A percentile compares a stretch with the other conserved stretches of the same genome.
Evolutionary conservation across 305 asterid genomes (phyloP).

Genomic region (Coffea humblotiana): DNA sequence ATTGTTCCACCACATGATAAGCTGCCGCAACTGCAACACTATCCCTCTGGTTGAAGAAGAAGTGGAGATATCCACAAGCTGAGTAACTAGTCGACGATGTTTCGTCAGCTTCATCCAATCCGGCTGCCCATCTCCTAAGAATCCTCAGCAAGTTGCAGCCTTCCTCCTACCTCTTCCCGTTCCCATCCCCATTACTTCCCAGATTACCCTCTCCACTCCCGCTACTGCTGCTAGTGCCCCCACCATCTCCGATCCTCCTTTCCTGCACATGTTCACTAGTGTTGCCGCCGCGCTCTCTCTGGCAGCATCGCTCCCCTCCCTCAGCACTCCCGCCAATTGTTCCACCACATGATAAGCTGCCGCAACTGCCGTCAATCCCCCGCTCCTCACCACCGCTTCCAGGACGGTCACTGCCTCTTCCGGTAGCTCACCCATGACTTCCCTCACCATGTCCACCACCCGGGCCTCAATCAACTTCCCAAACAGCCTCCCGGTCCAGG

Average conservation of each 20-base stretch:
- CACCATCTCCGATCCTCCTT: slow-evolving; percentile 85
- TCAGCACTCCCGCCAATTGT: slow-evolving; percentile 42
- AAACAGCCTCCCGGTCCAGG: slow-evolving; percentile 76
- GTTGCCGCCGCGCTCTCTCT: slow-evolving; percentile 78
- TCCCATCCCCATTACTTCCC: slow-evolving; percentile 89
- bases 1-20: slow-evolving; percentile 45
- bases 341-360: slow-evolving; percentile 58
- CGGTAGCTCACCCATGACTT: slow-evolving; percentile 50
- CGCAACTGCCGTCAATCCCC: slow-evolving; percentile 61
- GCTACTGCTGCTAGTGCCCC: slow-evolving; percentile 59
- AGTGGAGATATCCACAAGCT: slow-evolving; percentile 33
- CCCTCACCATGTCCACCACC: slow-evolving; percentile 67
- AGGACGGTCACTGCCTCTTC: slow-evolving; percentile 83
- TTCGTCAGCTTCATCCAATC: slow-evolving; percentile 43
- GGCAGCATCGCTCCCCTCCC: slow-evolving; percentile 74
- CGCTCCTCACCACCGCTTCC: slow-evolving; percentile 76
- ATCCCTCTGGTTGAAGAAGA: slow-evolving; percentile 40
- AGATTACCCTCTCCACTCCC: slow-evolving; percentile 80
- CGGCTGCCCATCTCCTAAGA: slow-evolving; percentile 94
- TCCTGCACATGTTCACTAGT: slow-evolving; percentile 69
- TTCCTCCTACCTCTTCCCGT: slow-evolving; percentile 79
- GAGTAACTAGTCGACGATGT: slow-evolving; percentile 26
- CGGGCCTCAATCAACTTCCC: slow-evolving; percentile 74
- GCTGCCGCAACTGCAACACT: slow-evolving; percentile 67
- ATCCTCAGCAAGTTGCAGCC: slow-evolving; percentile 80